Evolutionary conservation across 805 yeast species (phyloP).

Genomic region (Lipomyces japonicus): DNA sequence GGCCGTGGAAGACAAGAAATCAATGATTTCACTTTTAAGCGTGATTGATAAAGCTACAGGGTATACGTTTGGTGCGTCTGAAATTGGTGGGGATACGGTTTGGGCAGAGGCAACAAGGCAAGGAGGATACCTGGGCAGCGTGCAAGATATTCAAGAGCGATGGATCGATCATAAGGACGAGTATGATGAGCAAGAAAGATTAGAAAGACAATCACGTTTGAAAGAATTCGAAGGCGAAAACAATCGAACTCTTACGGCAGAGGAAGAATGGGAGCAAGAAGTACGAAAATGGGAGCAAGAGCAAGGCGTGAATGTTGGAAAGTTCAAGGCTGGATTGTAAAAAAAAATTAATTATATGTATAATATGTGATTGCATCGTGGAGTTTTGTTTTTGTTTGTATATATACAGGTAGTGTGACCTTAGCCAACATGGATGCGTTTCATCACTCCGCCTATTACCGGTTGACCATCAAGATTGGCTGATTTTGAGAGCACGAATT

Average conservation of each 20-base stretch:
- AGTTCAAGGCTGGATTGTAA: conserved; percentile 8
- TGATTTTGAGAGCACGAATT: no score
- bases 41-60: conserved; percentile 90
- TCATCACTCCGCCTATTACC: neutral
- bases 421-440: neutral
- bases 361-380: neutral
- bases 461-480: no score
- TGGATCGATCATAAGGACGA: conserved; percentile 84
- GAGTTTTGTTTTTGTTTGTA: neutral
- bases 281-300: conserved; percentile 55
- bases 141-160: conserved; percentile 82
- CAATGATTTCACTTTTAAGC: conserved; percentile 79
- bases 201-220: conserved; percentile 44
- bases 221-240: conserved; percentile 43
- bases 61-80: conserved; percentile 86
- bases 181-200: conserved; percentile 64
- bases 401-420: neutral
- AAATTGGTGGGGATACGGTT: conserved; percentile 92
- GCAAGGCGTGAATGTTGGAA: conserved; percentile 25
- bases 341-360: neutral
- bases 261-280: conserved; percentile 69
- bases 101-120: conserved; percentile 97
- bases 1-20: conserved; percentile 83
- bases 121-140: conserved; percentile 51
- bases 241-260: conserved; percentile 45